Base-by-base conservation (phyloP, 2,329 filamentous ascomycete genomes). In the Monosporascus ibericus region DNA sequence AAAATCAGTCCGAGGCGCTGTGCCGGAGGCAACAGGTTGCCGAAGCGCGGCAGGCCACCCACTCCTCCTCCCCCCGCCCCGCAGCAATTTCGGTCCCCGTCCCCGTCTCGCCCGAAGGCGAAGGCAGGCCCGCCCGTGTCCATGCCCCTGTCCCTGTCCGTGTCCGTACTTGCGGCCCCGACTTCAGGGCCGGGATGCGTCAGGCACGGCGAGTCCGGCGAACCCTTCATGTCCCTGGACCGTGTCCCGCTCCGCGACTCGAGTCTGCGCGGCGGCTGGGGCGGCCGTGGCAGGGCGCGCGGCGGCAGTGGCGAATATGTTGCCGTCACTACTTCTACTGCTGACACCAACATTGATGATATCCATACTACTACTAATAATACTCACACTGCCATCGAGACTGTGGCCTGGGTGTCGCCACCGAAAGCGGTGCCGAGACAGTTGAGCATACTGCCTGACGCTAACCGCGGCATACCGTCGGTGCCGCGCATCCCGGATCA, bases 401-500 rank as follows among this genome's bases (percentile, higher is more conserved):
- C 30, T 34, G 30, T 11, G 30, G 30, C 30, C 30, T 34, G 30
- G 30, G 14, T 25, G 36, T 50, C 38, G 34, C 47, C 42, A 9
- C 44, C 49, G 24, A 51, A 56, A 18, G 39, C 37, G 5, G 51
- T 49, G 15, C 64, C 68, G 34, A 34, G 30, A 34, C 30, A 34
- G 30, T 64, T 78, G 48, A 67, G 69, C 25, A 68, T 76, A 34
- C 67, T 75, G 34, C 72, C 76, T 6, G 73, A 77, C 58, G 68
- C 63, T 47, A 78, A 79, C 57, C 68, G 72, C 37, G 76, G 75
- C 17, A 74, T 77, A 46, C 75, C 75, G 3, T 67, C 61, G 27
- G 70, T 77, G 44, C 72, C 76, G 24, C 64, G 65, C 36, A 74
- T 78, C 30, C 72, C 77, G 14, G 65, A 68, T 51, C 71, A 74